phyloP scores from a whole-genome alignment of 202 grass and related monocot genomes.

The Schoenoplectus triqueter region DNA sequence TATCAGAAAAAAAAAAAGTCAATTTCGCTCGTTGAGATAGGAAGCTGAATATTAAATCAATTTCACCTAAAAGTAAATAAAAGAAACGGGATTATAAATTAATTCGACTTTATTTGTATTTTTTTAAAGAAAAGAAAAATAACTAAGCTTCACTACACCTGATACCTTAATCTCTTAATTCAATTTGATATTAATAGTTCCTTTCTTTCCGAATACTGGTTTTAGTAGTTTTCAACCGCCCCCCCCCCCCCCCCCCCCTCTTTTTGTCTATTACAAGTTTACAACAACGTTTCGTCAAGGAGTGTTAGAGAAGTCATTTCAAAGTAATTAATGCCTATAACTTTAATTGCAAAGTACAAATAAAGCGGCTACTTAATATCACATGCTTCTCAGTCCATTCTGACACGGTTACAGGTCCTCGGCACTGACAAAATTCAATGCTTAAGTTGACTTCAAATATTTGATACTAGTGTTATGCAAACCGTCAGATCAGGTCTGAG shows the following conservation, averaged over 20 bases:
- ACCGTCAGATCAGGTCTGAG: too few relatives aligned
- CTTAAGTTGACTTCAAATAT: too few relatives aligned
- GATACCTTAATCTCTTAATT: too few relatives aligned
- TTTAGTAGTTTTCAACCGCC: too few relatives aligned
- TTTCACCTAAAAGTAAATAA: neutral
- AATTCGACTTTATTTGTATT: neutral
- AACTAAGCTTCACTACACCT: neutral
- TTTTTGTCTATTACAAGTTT: too few relatives aligned
- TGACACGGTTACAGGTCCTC: too few relatives aligned
- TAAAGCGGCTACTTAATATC: neutral
- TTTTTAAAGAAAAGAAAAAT: neutral
- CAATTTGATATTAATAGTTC: neutral
- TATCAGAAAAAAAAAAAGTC: neutral
- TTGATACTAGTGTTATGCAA: too few relatives aligned
- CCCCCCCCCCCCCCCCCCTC: too few relatives aligned
- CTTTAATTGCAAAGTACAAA: neutral
- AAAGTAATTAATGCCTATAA: neutral
- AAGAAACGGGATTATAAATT: neutral
- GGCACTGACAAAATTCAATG: too few relatives aligned
- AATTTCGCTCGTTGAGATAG: neutral
- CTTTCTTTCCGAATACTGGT: neutral
- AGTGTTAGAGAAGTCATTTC: neutral
- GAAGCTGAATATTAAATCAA: neutral
- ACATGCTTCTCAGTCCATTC: neutral
- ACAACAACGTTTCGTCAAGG: too few relatives aligned